Conservation (phyloP, 2,329 filamentous ascomycete genomes). For the Cladophialophora immunda region DNA sequence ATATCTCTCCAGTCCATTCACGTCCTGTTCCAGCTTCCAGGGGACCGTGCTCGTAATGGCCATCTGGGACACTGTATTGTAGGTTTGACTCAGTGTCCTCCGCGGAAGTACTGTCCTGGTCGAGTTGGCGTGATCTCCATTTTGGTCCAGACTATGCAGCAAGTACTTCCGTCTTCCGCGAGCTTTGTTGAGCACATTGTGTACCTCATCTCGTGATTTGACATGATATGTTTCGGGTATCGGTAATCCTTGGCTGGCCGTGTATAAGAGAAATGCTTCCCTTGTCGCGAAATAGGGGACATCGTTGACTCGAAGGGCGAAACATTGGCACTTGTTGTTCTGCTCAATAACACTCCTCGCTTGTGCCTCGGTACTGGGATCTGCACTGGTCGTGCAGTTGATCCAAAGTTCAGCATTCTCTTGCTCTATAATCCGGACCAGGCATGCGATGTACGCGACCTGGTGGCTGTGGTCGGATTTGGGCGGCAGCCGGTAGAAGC, state of each 20-base stretch:
- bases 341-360: conserved; percentile 69
- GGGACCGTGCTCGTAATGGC: conserved; percentile 63
- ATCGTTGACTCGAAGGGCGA: conserved; percentile 27
- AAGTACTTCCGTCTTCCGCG: conserved; percentile 62
- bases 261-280: conserved; percentile 29
- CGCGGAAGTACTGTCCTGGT: conserved; percentile 65
- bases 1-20: conserved; percentile 68
- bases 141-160: conserved; percentile 67
- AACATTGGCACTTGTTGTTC: conserved; percentile 64
- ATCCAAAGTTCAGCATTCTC: conserved; percentile 77
- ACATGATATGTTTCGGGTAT: conserved; percentile 64
- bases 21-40: conserved; percentile 75
- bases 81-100: conserved; percentile 62
- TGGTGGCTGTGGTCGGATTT: conserved; percentile 18
- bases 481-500: conserved; percentile 60
- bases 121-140: conserved; percentile 60
- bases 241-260: conserved; percentile 41
- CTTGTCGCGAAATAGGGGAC: conserved; percentile 18
- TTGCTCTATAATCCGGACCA: conserved; percentile 66
- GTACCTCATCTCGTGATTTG: conserved; percentile 61
- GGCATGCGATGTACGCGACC: conserved; percentile 60
- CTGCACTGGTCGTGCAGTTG: conserved; percentile 72
- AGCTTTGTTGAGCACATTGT: conserved; percentile 60
- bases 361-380: conserved; percentile 70
- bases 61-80: conserved; percentile 63